phyloP scores from a whole-genome alignment of 352 stramenopile genomes.

The Pythium utonaiense region DNA sequence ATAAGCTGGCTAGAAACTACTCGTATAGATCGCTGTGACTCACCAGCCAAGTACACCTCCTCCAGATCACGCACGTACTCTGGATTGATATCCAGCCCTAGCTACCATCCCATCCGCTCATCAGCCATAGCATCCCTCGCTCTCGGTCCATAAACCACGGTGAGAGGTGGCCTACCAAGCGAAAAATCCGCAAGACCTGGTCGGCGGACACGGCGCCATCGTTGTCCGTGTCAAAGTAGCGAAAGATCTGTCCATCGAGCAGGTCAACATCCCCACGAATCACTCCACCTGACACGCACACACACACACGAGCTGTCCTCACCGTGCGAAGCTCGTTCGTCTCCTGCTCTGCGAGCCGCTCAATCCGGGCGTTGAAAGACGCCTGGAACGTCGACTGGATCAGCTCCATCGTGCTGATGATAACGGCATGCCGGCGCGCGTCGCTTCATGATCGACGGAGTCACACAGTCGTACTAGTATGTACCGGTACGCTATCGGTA shows the following conservation, averaged over 20 bases:
- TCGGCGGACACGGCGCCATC: conserved; percentile 53
- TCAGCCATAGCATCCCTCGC: too few relatives aligned
- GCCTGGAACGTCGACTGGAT: conserved; percentile 62
- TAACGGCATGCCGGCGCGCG: neutral
- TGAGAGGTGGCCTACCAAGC: conserved; percentile 28
- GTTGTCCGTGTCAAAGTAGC: conserved; percentile 67
- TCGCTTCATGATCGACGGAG: neutral
- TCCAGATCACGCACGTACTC: conserved; percentile 48
- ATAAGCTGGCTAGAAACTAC: neutral
- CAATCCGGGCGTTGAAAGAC: conserved; percentile 56
- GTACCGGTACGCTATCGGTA: neutral
- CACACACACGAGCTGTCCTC: neutral
- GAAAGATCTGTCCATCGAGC: conserved; percentile 45
- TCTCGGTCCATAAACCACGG: too few relatives aligned
- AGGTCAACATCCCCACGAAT: neutral
- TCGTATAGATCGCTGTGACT: neutral
- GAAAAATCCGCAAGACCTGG: conserved; percentile 64
- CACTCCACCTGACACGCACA: neutral
- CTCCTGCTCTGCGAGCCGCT: conserved; percentile 45
- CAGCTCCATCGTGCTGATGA: conserved; percentile 39
- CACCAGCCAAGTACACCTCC: conserved; percentile 49
- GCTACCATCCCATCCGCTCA: conserved; percentile 14
- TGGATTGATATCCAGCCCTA: conserved; percentile 53
- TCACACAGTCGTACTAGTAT: too few relatives aligned
- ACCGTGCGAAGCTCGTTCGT: conserved; percentile 53